Base-by-base conservation (phyloP, 163 green algal genomes). In the Chlorella variabilis region DNA sequence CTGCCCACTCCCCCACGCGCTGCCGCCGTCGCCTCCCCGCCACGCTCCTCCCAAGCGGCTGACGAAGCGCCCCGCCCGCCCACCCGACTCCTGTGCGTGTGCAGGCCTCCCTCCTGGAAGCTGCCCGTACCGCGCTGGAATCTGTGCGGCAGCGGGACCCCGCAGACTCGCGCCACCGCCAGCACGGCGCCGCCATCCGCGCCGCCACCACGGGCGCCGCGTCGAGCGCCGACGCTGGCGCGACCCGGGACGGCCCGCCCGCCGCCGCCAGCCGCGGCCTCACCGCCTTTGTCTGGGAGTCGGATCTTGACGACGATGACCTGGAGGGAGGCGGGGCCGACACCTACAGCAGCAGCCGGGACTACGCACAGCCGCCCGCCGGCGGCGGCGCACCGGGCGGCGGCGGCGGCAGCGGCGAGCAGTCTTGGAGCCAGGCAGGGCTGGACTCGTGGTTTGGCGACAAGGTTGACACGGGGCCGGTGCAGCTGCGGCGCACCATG, bases 361-460 rank as follows among this genome's bases (percentile, higher is more conserved):
- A 49, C 75, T 74, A 27, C 34, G 27, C 31, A 31, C 41, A 39
- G 59, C 18, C 75, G 31, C 20, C 76, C 3, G 3, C 63, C 11
- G 48, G 66, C 77, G 27, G 70, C 42, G 15, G 42, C 70, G 27
- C 21, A 23, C 6, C 23, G 2, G 75, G 21, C 27, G 39, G 41
- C 77, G 36, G 51, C 38, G n/a, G 51, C 54, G 51, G 45, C 77
- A 59, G 29, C 69, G 62, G 58, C 33, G 42, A 2, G 34, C 23
- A 48, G 58, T 56, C 42, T 0, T 66, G 70, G 42, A 69, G 33
- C 69, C 29, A 67, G 41, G 71, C 78, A 4, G 67, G 75, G 8
- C 18, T 89, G 18, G 80, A 89, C 66, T 81, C 66, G 7, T 89
- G 84, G 84, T 89, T 89, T 75, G 80, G 73, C 23, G 80, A 74